Percentiles rank a stretch among this genome's conserved stretches.
Evolutionary conservation across 257 asterid species (phyloP).

Genomic region (Fraxinus excelsior): DNA sequence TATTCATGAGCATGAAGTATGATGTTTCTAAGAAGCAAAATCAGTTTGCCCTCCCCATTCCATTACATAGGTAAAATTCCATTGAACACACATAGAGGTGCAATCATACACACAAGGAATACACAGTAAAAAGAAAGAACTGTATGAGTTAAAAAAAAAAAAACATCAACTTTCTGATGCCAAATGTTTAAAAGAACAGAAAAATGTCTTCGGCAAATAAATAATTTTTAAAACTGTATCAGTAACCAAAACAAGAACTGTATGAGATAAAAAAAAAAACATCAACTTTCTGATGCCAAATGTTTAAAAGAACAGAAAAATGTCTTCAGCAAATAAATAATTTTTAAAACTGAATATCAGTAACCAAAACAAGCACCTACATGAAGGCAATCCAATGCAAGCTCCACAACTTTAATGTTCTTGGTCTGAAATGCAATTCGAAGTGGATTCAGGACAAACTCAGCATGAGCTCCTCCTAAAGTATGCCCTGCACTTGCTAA

Average conservation of each 20-base stretch:
- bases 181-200: conserved; percentile 12
- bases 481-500: conserved; percentile 87
- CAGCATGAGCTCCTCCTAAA: conserved; percentile 78
- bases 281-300: conserved; percentile 21
- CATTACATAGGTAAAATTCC: conserved; percentile 16
- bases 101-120: conserved; percentile 10
- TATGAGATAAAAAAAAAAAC: background rate
- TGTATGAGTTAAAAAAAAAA: conserved; percentile 1
- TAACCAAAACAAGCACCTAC: conserved; percentile 56
- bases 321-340: conserved; percentile 18
- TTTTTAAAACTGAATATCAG: conserved; percentile 14
- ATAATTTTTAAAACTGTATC: conserved; percentile 18
- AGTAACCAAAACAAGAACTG: conserved; percentile 17
- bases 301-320: conserved; percentile 8
- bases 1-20: conserved; percentile 9
- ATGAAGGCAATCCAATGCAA: conserved; percentile 99
- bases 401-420: conserved; percentile 82
- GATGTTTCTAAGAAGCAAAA: conserved; percentile 13
- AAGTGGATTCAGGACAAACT: conserved; percentile 85
- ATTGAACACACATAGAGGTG: conserved; percentile 4
- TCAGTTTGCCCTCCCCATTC: background rate
- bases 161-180: conserved; percentile 13
- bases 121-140: conserved; percentile 13
- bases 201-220: conserved; percentile 15
- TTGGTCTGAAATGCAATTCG: conserved; percentile 92